Percentiles rank a stretch among this genome's conserved stretches.
Conservation (phyloP, 352 stramenopile genomes). For the Peronospora belbahrii region DNA sequence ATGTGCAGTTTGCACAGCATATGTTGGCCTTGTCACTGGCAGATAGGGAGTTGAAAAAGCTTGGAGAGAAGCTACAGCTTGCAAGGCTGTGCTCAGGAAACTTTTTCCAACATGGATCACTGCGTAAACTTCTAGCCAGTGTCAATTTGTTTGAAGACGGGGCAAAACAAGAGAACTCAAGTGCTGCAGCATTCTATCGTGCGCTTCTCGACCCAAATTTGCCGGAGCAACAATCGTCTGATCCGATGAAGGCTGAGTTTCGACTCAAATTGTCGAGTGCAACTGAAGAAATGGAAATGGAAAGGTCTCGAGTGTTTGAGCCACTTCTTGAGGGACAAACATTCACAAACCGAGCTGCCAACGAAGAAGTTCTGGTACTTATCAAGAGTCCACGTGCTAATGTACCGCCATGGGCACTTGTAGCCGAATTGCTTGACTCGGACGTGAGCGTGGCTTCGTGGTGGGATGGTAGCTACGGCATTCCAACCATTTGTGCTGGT, state of each 20-base stretch:
- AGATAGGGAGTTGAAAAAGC: conserved; percentile 26
- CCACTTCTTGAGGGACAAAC: conserved; percentile 9
- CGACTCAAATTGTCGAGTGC: conserved; percentile 10
- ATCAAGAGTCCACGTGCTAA: conserved; percentile 48
- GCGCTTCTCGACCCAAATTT: conserved; percentile 40
- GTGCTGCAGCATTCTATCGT: conserved; percentile 33
- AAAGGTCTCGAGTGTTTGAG: conserved; percentile 19
- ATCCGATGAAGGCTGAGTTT: conserved; percentile 30
- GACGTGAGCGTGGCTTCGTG: conserved; percentile 75
- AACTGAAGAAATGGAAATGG: not conserved
- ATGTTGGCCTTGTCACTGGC: conserved; percentile 54
- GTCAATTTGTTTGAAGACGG: conserved; percentile 33
- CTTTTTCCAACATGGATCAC: conserved; percentile 34
- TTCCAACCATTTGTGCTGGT: conserved; percentile 64
- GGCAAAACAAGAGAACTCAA: conserved; percentile 16
- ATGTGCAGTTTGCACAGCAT: conserved; percentile 72
- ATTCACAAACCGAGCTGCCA: conserved; percentile 2
- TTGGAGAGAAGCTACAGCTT: conserved; percentile 43
- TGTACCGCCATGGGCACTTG: conserved; percentile 61
- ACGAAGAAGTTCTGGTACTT: conserved; percentile 33
- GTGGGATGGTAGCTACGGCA: conserved; percentile 69
- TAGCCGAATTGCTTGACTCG: conserved; percentile 39
- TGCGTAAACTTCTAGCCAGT: conserved; percentile 38
- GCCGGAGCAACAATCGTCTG: conserved; percentile 15
- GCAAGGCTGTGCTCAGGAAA: conserved; percentile 67